These are phyloP conservation scores for Trichophyton equinum DNA, from an alignment of 2,329 filamentous ascomycete species.

Conservation along the genomic window DNA sequence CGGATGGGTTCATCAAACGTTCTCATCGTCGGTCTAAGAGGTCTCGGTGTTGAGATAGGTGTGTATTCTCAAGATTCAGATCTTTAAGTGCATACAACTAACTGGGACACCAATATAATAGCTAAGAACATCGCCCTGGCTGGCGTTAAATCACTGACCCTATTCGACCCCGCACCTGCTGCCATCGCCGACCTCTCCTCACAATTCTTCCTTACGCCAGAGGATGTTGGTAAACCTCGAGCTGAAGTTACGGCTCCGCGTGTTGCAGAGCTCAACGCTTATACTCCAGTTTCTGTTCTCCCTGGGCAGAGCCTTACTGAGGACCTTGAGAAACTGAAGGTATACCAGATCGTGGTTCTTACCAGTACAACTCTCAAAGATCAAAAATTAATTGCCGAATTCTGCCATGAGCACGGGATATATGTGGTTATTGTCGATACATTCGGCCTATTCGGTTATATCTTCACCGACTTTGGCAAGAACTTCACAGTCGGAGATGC, in stretches of 20 bases:
- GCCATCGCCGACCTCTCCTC: conserved; percentile 82
- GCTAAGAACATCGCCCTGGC: conserved; percentile 98
- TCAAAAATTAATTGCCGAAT: conserved; percentile 76
- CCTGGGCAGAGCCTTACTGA: conserved; percentile 51
- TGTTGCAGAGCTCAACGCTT: conserved; percentile 89
- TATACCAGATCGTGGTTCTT: conserved; percentile 84
- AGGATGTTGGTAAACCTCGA: conserved; percentile 84
- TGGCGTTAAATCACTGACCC: conserved; percentile 90
- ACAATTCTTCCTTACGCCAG: conserved; percentile 85
- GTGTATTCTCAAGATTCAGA: conserved; percentile 15
- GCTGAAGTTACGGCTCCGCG: conserved; percentile 76
- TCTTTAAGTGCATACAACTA: not conserved
- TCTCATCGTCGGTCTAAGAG: conserved; percentile 80
- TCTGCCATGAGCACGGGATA: conserved; percentile 87
- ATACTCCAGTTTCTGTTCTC: conserved; percentile 79
- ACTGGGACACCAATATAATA: conserved; percentile 14
- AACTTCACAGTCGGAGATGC: conserved; percentile 84
- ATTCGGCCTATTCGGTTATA: conserved; percentile 83
- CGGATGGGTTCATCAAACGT: conserved; percentile 96
- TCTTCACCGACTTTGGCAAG: conserved; percentile 95
- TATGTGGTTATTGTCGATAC: conserved; percentile 80
- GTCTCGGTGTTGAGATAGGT: conserved; percentile 84
- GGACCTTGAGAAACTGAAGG: conserved; percentile 69
- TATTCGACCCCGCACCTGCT: conserved; percentile 78
- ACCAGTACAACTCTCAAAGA: conserved; percentile 70